These are phyloP conservation scores for Podospora comata DNA, from an alignment of 495 filamentous ascomycete species.

Conservation along the genomic window DNA sequence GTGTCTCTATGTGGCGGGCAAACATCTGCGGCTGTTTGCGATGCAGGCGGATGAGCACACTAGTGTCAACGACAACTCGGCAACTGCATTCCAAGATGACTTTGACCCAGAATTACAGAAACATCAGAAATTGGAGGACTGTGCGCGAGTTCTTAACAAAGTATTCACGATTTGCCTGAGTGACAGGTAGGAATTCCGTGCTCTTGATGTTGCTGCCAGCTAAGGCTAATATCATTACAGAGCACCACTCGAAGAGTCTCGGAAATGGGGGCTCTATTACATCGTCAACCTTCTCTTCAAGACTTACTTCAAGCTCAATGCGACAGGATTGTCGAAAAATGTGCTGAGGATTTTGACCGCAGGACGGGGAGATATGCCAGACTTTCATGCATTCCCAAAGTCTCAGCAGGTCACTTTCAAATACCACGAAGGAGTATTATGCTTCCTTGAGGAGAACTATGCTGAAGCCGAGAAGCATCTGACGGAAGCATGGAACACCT, in stretches of 20 bases:
- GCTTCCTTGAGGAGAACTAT: slow-evolving; percentile 92
- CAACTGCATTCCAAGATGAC: slow-evolving; percentile 67
- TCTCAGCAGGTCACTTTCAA: slow-evolving; percentile 94
- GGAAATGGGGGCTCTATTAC: slow-evolving; percentile 97
- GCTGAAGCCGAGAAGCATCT: slow-evolving; percentile 75
- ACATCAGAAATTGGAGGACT: slow-evolving; percentile 81
- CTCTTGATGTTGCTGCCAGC: neutral
- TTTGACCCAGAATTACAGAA: slow-evolving; percentile 66
- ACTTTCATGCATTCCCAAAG: slow-evolving; percentile 69
- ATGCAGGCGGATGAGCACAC: slow-evolving; percentile 74
- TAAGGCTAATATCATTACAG: slow-evolving; percentile 43
- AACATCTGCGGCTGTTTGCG: slow-evolving; percentile 80
- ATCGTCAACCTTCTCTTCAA: slow-evolving; percentile 93
- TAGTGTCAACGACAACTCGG: slow-evolving; percentile 40
- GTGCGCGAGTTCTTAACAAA: slow-evolving; percentile 78
- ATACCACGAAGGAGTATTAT: slow-evolving; percentile 87
- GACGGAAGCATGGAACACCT: slow-evolving; percentile 71
- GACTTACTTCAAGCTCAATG: slow-evolving; percentile 94
- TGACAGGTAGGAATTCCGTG: slow-evolving; percentile 64
- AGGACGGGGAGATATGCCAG: slow-evolving; percentile 72
- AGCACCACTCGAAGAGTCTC: slow-evolving; percentile 78
- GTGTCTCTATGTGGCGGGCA: slow-evolving; percentile 78
- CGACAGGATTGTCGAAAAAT: slow-evolving; percentile 84
- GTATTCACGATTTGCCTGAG: slow-evolving; percentile 84
- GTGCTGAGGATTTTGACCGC: slow-evolving; percentile 77